Conservation (phyloP, 179 eudicot genomes). For the Camellia oleifera region DNA sequence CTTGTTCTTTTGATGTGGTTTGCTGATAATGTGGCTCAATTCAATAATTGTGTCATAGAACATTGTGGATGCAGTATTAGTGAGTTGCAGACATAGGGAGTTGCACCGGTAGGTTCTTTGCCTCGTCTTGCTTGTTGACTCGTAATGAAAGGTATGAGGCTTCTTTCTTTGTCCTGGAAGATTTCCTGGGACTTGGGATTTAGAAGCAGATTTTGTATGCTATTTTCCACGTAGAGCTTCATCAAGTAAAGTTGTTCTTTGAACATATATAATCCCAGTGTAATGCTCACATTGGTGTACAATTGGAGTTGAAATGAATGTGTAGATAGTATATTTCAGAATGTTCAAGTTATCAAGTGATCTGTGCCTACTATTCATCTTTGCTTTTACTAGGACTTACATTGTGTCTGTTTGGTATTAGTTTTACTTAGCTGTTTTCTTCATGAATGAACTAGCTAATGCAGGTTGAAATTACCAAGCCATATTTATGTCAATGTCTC, state of each 20-base stretch:
- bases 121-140: background rate
- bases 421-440: background rate
- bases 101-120: background rate
- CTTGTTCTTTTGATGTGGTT: constrained; percentile 8
- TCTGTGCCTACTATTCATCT: background rate
- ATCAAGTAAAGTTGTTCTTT: background rate
- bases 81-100: background rate
- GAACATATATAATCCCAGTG: background rate
- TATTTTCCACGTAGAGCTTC: background rate
- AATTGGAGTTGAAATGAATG: background rate
- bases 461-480: background rate
- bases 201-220: constrained; percentile 18
- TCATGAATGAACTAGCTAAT: background rate
- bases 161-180: constrained; percentile 11
- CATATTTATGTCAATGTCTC: too few relatives aligned
- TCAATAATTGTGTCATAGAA: background rate
- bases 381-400: background rate
- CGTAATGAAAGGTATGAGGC: constrained; percentile 6
- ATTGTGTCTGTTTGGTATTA: background rate
- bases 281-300: background rate
- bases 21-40: background rate
- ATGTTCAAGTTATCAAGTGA: background rate
- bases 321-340: background rate
- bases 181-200: constrained; percentile 17
- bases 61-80: background rate